phyloP scores from a whole-genome alignment of 768 basidiomycete genomes.

The Cyclocybe cylindracea region DNA sequence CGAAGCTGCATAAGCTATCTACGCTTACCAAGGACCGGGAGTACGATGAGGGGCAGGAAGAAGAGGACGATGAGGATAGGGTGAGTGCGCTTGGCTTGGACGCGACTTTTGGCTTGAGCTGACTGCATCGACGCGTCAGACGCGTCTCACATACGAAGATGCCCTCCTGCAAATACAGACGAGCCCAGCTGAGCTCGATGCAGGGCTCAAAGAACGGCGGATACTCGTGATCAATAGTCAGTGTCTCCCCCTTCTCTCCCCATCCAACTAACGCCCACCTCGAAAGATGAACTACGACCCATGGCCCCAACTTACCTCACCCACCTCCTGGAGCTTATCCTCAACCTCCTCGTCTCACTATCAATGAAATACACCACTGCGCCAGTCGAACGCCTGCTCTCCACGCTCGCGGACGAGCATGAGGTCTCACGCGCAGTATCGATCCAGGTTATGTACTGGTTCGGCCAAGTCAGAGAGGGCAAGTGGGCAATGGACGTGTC shows the following conservation, averaged over 20 bases:
- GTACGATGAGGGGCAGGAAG: slow-evolving; percentile 71
- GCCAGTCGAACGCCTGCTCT: slow-evolving; percentile 57
- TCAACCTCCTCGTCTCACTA: slow-evolving; percentile 71
- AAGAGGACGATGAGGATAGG: slow-evolving; percentile 18
- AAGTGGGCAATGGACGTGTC: slow-evolving; percentile 69
- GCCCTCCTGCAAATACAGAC: slow-evolving; percentile 74
- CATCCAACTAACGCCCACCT: not conserved
- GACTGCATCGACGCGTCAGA: slow-evolving; percentile 16
- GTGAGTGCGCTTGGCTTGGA: slow-evolving; percentile 7
- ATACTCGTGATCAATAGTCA: slow-evolving; percentile 75
- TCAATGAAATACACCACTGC: slow-evolving; percentile 53
- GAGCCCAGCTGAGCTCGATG: slow-evolving; percentile 71
- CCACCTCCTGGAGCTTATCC: slow-evolving; percentile 71
- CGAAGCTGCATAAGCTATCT: slow-evolving; percentile 70
- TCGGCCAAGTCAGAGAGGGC: slow-evolving; percentile 59
- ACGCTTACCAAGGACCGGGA: slow-evolving; percentile 61
- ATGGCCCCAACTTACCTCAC: slow-evolving; percentile 68
- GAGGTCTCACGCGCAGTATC: slow-evolving; percentile 65
- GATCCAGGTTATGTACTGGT: slow-evolving; percentile 79
- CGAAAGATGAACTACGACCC: slow-evolving; percentile 68
- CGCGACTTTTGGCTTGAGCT: not conserved
- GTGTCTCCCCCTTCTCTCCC: slow-evolving; percentile 2
- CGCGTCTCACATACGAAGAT: slow-evolving; percentile 57
- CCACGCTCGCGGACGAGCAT: slow-evolving; percentile 69
- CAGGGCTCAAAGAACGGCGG: slow-evolving; percentile 64